Conservation (phyloP, 352 stramenopile genomes). For the Albugo laibachii region DNA sequence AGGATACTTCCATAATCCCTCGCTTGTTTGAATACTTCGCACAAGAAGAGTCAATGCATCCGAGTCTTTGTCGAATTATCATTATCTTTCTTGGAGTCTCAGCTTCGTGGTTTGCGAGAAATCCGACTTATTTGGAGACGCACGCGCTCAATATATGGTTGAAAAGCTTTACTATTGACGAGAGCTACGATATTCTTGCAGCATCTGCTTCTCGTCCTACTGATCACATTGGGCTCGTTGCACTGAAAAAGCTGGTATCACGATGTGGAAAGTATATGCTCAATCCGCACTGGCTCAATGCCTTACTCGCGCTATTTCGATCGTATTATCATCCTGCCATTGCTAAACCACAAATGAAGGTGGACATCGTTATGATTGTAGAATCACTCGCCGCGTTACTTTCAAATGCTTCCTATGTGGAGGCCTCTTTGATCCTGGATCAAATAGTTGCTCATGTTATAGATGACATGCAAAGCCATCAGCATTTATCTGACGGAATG, state of each 20-base stretch:
- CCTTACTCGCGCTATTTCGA: slow-evolving; percentile 8
- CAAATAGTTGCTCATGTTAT: slow-evolving; percentile 46
- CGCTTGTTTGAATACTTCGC: slow-evolving; percentile 56
- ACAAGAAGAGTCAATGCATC: slow-evolving; percentile 34
- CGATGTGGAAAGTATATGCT: slow-evolving; percentile 45
- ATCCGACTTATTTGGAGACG: slow-evolving; percentile 26
- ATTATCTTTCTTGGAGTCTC: slow-evolving; percentile 56
- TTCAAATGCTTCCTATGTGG: slow-evolving; percentile 39
- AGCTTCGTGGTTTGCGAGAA: slow-evolving; percentile 50
- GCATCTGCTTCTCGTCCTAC: slow-evolving; percentile 24
- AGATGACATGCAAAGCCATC: slow-evolving; percentile 14
- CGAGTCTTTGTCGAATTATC: slow-evolving; percentile 28
- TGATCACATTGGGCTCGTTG: slow-evolving; percentile 50
- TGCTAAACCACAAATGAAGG: too few relatives aligned
- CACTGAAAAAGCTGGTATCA: slow-evolving; percentile 42
- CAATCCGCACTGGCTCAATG: slow-evolving; percentile 43
- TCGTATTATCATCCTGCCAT: too few relatives aligned
- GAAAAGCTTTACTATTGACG: slow-evolving; percentile 32
- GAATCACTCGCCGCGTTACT: slow-evolving; percentile 49
- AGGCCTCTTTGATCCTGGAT: slow-evolving; percentile 36
- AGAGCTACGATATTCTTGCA: slow-evolving; percentile 16
- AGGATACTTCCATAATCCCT: slow-evolving; percentile 51
- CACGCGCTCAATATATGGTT: slow-evolving; percentile 54
- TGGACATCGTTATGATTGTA: slow-evolving; percentile 18
- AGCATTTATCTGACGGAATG: too few relatives aligned